These are phyloP conservation scores for Mixia osmundae DNA, from an alignment of 1,284 basidiomycete genomes.

Conservation along the genomic window DNA sequence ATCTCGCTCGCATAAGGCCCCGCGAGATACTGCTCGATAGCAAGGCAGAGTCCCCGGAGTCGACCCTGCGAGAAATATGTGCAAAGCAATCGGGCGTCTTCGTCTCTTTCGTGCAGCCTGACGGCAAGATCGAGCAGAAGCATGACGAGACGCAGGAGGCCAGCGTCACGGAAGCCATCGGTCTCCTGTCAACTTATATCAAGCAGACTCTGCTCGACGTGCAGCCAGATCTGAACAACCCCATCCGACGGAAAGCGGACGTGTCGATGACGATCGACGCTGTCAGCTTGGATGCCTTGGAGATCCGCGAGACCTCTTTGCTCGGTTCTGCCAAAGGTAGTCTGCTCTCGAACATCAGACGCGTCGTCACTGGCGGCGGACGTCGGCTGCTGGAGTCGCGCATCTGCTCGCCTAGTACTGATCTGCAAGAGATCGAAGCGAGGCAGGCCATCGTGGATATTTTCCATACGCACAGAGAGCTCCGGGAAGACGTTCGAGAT, in stretches of 20 bases:
- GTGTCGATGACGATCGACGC: slow-evolving; percentile 13
- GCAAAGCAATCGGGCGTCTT: no score
- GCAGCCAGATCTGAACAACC: slow-evolving; percentile 5
- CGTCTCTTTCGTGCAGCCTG: slow-evolving; percentile 5
- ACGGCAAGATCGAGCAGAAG: slow-evolving; percentile 1
- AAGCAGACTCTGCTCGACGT: slow-evolving; percentile 10
- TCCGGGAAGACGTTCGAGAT: slow-evolving; percentile 42
- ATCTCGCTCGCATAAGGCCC: slow-evolving; percentile 57
- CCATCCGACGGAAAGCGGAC: slow-evolving; percentile 4
- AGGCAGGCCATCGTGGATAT: slow-evolving; percentile 59
- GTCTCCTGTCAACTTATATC: slow-evolving; percentile 13
- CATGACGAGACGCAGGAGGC: neutral
- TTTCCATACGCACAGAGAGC: slow-evolving; percentile 38
- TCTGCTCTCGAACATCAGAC: slow-evolving; percentile 47
- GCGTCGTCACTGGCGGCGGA: slow-evolving; percentile 57
- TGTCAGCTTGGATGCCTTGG: slow-evolving; percentile 55
- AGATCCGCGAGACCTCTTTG: slow-evolving; percentile 52
- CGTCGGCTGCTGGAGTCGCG: slow-evolving; percentile 36
- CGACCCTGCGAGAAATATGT: neutral
- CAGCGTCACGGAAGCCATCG: slow-evolving; percentile 1
- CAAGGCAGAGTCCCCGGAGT: slow-evolving; percentile 9
- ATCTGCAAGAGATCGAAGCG: slow-evolving; percentile 41
- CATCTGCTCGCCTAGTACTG: slow-evolving; percentile 46
- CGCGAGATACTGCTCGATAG: slow-evolving; percentile 63
- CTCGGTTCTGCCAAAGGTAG: slow-evolving; percentile 51